Evolutionary conservation across 2,329 filamentous ascomycete species (phyloP).

Genomic region (Cercospora sojina): DNA sequence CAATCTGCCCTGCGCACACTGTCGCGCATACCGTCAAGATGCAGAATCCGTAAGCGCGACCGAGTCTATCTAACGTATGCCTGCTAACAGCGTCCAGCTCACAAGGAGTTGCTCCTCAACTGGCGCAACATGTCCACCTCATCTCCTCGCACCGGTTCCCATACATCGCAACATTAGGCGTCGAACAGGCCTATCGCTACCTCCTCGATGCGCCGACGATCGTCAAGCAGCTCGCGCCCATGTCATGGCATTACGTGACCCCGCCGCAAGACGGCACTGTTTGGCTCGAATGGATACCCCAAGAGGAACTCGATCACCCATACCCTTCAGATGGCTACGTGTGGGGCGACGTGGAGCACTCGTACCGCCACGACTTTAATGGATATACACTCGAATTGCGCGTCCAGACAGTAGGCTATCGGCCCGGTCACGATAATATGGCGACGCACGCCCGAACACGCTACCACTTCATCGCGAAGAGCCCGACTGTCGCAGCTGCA

Average conservation of each 20-base stretch:
- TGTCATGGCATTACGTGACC: constrained; percentile 92
- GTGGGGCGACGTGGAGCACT: constrained; percentile 79
- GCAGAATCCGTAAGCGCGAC: constrained; percentile 24
- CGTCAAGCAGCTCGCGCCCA: constrained; percentile 77
- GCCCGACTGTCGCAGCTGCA: constrained; percentile 66
- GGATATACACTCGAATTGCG: constrained; percentile 84
- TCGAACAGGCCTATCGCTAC: constrained; percentile 78
- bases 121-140: constrained; percentile 71
- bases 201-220: constrained; percentile 81
- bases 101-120: constrained; percentile 27
- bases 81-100: constrained; percentile 23
- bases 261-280: constrained; percentile 78
- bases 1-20: not conserved
- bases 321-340: constrained; percentile 91
- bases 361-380: constrained; percentile 70
- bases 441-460: constrained; percentile 77
- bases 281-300: constrained; percentile 84
- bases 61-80: not conserved
- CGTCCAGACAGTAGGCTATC: constrained; percentile 77
- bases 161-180: constrained; percentile 65
- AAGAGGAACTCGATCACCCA: constrained; percentile 65
- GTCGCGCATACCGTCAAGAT: constrained; percentile 22
- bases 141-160: constrained; percentile 83
- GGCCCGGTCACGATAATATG: constrained; percentile 67
- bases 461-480: constrained; percentile 78